Base-by-base conservation (phyloP, 306 rosid genomes). In the Lablab purpureus region DNA sequence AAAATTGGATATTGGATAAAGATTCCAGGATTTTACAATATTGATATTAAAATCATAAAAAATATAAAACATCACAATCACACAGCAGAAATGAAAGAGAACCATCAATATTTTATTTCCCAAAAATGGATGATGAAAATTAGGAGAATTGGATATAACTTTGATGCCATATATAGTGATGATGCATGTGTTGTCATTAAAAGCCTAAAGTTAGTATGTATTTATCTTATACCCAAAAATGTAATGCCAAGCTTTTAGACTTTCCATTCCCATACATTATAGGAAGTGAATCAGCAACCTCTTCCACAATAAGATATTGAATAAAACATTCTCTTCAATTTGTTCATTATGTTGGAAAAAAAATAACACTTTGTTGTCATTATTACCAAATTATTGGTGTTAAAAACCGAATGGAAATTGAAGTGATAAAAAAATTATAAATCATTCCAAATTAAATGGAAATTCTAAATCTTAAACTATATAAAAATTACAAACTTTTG, bases 91-190 rank as follows among this genome's bases (percentile, higher is more conserved):
- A n/a, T n/a, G n/a, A n/a, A n/a, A n/a, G n/a, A n/a, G n/a, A n/a
- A n/a, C n/a, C n/a, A n/a, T n/a, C n/a, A n/a, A n/a, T n/a, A n/a
- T n/a, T n/a, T n/a, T n/a, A n/a, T n/a, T n/a, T 27, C 28, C 2
- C 2, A 13, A 6, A 27, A 51, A 71, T 50, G 4, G 21, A 72
- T 1, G 49, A 9, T 72, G 45, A 18, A 32, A 50, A 37, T n/a
- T n/a, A n/a, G n/a, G n/a, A n/a, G n/a, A 71, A 25, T 50, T 47
- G 60, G 30, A 30, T 27, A 51, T 70, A 70, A 60, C 17, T 71
- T 71, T 28, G 8, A 49, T 50, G 18, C 49, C 10, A 27, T 27
- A 27, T 27, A 4, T 32, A 52, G 15, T 72, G 28, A 51, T 19
- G 64, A n/a, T n/a, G n/a, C n/a, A 55, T 18, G 56, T 50, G 27